Conservation (phyloP, 2,329 filamentous ascomycete species). For the Beauveria sp. region DNA sequence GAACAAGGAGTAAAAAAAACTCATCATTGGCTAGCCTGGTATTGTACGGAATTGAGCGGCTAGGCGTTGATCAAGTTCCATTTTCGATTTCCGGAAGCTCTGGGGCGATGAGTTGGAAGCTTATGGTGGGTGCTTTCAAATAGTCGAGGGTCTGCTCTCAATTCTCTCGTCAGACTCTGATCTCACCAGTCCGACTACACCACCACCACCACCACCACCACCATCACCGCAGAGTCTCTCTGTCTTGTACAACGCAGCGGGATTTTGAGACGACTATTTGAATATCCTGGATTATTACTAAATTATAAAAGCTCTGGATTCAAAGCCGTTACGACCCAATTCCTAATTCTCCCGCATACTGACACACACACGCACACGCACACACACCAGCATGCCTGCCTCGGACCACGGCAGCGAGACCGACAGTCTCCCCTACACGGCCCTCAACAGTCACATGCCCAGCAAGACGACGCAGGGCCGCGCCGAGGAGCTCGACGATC, state of each 20-base stretch:
- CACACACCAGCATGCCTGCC: constrained; percentile 1
- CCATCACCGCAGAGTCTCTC: neutral
- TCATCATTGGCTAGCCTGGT: neutral
- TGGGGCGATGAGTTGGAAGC: neutral
- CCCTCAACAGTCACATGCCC: neutral
- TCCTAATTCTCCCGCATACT: neutral
- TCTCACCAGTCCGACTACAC: neutral
- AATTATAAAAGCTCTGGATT: neutral
- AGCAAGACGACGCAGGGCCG: neutral
- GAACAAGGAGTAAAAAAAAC: neutral
- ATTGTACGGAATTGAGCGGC: constrained; percentile 8
- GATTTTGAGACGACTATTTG: neutral
- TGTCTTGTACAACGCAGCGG: neutral
- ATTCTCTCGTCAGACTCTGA: neutral
- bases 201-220: neutral
- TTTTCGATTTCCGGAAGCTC: neutral
- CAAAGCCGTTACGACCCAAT: no score
- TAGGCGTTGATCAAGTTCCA: constrained; percentile 6
- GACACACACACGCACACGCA: neutral
- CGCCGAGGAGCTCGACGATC: constrained; percentile 33
- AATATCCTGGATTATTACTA: neutral
- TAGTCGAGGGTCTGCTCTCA: neutral
- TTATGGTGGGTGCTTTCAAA: constrained; percentile 3
- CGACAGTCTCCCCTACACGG: constrained; percentile 1
- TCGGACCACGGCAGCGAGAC: constrained; percentile 9